Evolutionary conservation across 805 yeast species (phyloP).

Genomic region (Zygosaccharomyces bisporus): DNA sequence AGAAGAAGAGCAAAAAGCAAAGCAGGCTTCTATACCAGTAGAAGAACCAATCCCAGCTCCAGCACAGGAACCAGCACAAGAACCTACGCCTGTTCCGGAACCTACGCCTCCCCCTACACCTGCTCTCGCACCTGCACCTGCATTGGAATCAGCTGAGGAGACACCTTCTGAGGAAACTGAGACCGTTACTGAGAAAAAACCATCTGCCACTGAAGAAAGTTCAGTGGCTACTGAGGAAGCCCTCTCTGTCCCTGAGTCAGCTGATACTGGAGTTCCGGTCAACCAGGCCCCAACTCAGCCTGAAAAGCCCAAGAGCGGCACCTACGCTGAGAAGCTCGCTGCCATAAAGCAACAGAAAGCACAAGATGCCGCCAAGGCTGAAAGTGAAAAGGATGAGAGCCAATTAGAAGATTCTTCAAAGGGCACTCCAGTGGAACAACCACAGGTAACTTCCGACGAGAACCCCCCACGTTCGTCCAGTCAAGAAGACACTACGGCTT

Average conservation of each 20-base stretch:
- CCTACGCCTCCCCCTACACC: neutral
- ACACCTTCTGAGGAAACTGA: neutral
- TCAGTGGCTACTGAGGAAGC: neutral
- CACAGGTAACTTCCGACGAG: slow-evolving; percentile 20
- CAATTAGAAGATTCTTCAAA: neutral
- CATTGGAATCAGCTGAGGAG: neutral
- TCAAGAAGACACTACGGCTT: neutral
- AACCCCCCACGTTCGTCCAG: slow-evolving; percentile 7
- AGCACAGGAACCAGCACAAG: neutral
- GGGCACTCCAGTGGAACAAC: slow-evolving; percentile 13
- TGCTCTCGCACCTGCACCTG: neutral
- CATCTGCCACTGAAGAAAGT: neutral
- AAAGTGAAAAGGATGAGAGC: slow-evolving; percentile 7
- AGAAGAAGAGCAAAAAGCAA: slow-evolving; percentile 5
- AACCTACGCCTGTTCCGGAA: neutral
- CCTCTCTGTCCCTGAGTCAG: neutral
- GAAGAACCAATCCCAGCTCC: neutral
- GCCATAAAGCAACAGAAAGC: slow-evolving; percentile 9
- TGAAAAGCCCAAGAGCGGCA: slow-evolving; percentile 3
- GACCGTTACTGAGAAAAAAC: neutral
- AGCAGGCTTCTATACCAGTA: slow-evolving; percentile 4
- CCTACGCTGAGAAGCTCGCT: slow-evolving; percentile 7
- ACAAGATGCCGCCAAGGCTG: slow-evolving; percentile 10
- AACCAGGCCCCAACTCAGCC: slow-evolving; percentile 7
- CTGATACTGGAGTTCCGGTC: slow-evolving; percentile 8